Base-by-base conservation (phyloP, 2,329 filamentous ascomycete species). In the Neocucurbitaria cava region DNA sequence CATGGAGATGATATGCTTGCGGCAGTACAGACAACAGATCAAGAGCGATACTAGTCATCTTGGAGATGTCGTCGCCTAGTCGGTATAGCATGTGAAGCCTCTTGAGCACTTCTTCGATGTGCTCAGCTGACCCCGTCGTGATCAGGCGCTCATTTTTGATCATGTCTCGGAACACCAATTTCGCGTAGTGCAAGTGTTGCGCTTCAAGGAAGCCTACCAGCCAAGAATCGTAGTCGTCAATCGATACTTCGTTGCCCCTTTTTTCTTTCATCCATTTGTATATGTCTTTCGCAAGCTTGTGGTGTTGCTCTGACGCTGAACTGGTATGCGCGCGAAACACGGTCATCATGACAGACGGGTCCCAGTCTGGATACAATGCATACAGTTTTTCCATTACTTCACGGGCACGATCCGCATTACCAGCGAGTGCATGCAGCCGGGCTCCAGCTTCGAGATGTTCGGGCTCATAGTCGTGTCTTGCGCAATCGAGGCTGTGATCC, bases 151-250 rank as follows among this genome's bases (percentile, higher is more conserved):
- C 76, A 52, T 76, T 71, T 7, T 83, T 85, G 87, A 96, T 92
- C 92, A 96, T 96, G 72, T 96, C 91, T 63, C 89, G 90, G 73
- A 96, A 96, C 0, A 91, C 86, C 48, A 86, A 85, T 49, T 94
- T 82, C 0, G 90, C 91, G 55, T 87, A 82, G 55, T 89, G 84
- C 5, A 85, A 81, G 54, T 87, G 82, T 48, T 86, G 84, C 6
- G 85, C 82, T 20, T 87, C 81, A 23, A 96, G 77, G 66, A 96
- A 91, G 40, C 84, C 85, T 18, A 88, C 83, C 42, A 89, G 87
- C 31, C 93, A 83, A 56, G 84, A 79, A 71, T 96, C 92, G 65
- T 93, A 96, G 68, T 96, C 89, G 17, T 86, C 78, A 67, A 93
- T 87, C 3, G 80, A 84, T 77, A 92, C 88, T 0, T 81, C 75